A percentile compares a stretch with the other conserved stretches of the same genome.
Conservation (phyloP, 805 yeast species). For the Metschnikowia shivogae region DNA sequence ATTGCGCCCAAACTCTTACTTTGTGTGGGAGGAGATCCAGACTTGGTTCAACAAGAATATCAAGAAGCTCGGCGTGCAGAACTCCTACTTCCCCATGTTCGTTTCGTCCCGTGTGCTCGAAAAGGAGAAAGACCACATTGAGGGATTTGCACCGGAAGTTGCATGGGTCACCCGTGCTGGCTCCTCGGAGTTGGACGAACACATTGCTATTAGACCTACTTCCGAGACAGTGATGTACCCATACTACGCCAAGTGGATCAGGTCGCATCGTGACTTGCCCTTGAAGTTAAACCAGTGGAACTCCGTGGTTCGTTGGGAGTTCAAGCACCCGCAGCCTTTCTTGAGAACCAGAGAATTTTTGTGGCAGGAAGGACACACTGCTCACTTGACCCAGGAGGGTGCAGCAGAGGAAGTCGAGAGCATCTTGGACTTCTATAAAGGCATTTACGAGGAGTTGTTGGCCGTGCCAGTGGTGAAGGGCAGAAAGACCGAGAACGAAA, state of each 20-base stretch:
- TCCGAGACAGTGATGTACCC: slow-evolving; percentile 99
- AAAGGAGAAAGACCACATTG: slow-evolving; percentile 97
- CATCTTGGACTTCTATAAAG: slow-evolving; percentile 82
- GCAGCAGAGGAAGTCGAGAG: slow-evolving; percentile 81
- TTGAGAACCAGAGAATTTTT: slow-evolving; percentile 97
- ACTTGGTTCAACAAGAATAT: slow-evolving; percentile 76
- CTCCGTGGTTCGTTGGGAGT: slow-evolving; percentile 99
- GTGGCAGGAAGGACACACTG: slow-evolving; percentile 99
- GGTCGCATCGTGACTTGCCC: slow-evolving; percentile 97
- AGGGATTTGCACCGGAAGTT: slow-evolving; percentile 99
- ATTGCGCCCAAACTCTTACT: slow-evolving; percentile 91
- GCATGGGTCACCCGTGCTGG: slow-evolving; percentile 99
- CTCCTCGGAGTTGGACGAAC: slow-evolving; percentile 88
- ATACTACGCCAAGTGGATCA: slow-evolving; percentile 97
- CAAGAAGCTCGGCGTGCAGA: slow-evolving; percentile 85
- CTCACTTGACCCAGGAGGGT: slow-evolving; percentile 77
- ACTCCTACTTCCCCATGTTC: slow-evolving; percentile 98
- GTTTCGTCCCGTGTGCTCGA: slow-evolving; percentile 90
- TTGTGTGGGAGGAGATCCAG: slow-evolving; percentile 93
- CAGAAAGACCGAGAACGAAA: slow-evolving; percentile 93
- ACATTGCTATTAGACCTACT: slow-evolving; percentile 98
- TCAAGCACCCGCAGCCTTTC: slow-evolving; percentile 99
- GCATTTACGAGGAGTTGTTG: slow-evolving; percentile 81
- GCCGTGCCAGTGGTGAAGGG: slow-evolving; percentile 98
- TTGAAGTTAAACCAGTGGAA: slow-evolving; percentile 98